Conservation (phyloP, 805 yeast species). For the Pichia exigua region DNA sequence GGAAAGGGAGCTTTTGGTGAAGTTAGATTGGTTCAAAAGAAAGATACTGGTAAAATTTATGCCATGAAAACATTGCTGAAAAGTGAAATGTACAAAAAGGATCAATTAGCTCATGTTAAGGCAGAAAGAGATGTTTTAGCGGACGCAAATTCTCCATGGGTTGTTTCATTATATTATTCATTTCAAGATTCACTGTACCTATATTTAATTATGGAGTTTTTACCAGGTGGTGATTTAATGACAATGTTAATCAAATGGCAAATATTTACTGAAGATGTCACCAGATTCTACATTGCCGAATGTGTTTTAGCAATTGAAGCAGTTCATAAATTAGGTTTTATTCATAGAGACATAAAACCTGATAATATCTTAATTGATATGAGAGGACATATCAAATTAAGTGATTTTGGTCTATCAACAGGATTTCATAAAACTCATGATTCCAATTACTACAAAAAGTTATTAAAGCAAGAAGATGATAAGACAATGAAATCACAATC, state of each 20-base stretch:
- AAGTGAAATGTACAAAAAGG: constrained; percentile 90
- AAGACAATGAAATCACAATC: not conserved
- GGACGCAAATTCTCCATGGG: constrained; percentile 84
- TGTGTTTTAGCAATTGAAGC: constrained; percentile 94
- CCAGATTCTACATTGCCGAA: constrained; percentile 91
- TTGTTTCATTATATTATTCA: constrained; percentile 72
- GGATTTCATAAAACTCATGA: constrained; percentile 95
- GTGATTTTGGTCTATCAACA: constrained; percentile 76
- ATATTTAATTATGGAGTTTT: constrained; percentile 72
- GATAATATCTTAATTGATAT: constrained; percentile 74
- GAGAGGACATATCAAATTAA: constrained; percentile 55
- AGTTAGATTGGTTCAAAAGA: constrained; percentile 88
- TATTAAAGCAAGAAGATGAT: constrained; percentile 54
- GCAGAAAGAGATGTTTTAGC: constrained; percentile 96
- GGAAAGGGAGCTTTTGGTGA: constrained; percentile 99
- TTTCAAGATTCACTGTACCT: constrained; percentile 73
- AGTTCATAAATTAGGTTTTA: constrained; percentile 84
- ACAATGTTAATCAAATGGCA: constrained; percentile 95
- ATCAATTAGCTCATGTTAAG: constrained; percentile 89
- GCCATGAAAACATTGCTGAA: constrained; percentile 91
- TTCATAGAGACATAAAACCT: constrained; percentile 96
- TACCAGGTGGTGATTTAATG: constrained; percentile 85
- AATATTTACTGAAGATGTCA: constrained; percentile 86
- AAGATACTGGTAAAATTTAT: constrained; percentile 83
- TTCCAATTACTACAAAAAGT: constrained; percentile 73